Base-by-base conservation (phyloP, 768 basidiomycete species). In the Mycena leptocephala region DNA sequence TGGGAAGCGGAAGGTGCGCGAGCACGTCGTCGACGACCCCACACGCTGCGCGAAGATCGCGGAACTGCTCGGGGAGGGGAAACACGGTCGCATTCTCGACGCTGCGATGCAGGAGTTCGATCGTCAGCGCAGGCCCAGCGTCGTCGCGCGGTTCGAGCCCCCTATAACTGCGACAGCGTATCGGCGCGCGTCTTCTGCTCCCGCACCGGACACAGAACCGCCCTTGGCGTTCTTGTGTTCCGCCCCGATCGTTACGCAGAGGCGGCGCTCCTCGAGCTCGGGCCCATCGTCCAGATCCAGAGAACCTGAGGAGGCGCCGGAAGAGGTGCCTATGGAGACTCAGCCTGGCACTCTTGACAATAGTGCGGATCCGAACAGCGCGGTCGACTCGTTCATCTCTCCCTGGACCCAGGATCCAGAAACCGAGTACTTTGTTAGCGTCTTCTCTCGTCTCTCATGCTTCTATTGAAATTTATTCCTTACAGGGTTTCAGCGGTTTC, bases 31-130 rank as follows among this genome's bases (percentile, higher is more conserved):
- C 26, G 24, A 53, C 24, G 46, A 67, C 66, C 82, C 83, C 83
- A 88, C 84, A 79, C 88, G 93, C n/a, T 93, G 92, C 80, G 88
- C 89, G 55, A 93, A 92, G 86, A 93, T 94, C 37, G 93, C 93
- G 14, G 89, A 91, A 80, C 84, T 94, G 2, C 85, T 94, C n/a
- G 91, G 90, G 0, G 88, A 89, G 71, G 93, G 93, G 26, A 91
- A 91, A 83, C 93, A 90, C 75, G 93, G 93, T 2, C 80, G 82
- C 24, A 91, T 88, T 64, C 87, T 94, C 39, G 88, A 90, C 70
- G 85, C 82, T 11, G 92, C 92, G 5, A 89, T 94, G 71, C 87
- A 89, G 74, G 91, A 91, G 79, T 93, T 90, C 79, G 88, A 90
- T 79, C 85, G 8, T 7, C n/a, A 86, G 73, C 84, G 85, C 24